Percentiles rank a stretch among this genome's conserved stretches.
Conservation (phyloP, 2,329 filamentous ascomycete genomes). For the Pseudogymnoascus sp. region DNA sequence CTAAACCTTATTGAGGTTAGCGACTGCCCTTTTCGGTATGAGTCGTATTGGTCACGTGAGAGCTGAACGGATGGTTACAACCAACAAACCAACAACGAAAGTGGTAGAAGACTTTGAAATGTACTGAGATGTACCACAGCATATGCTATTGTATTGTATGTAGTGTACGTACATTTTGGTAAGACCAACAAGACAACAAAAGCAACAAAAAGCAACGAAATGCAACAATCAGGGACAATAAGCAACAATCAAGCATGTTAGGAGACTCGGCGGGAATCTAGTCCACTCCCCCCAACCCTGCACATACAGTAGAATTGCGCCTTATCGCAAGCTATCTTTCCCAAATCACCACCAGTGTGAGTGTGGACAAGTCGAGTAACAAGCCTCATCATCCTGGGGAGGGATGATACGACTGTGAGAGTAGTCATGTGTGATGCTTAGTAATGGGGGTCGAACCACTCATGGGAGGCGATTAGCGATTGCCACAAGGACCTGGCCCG, state of each 20-base stretch:
- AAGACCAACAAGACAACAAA: neutral
- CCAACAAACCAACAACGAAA: neutral
- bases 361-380: neutral
- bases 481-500: neutral
- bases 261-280: neutral
- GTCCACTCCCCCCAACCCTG: neutral
- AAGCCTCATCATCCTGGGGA: neutral
- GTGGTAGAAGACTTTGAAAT: neutral
- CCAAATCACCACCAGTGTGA: neutral
- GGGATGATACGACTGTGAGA: neutral
- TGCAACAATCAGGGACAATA: neutral
- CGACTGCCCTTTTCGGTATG: neutral
- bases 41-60: neutral
- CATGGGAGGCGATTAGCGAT: neutral
- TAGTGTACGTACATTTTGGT: neutral
- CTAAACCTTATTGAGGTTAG: neutral
- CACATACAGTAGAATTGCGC: neutral
- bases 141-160: neutral
- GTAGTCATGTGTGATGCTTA: neutral
- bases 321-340: conserved; percentile 1
- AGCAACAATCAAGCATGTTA: neutral
- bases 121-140: neutral
- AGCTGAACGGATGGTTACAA: neutral
- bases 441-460: neutral
- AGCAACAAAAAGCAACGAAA: neutral